phyloP scores from a whole-genome alignment of 306 rosid species.

The Prosopis cineraria region DNA sequence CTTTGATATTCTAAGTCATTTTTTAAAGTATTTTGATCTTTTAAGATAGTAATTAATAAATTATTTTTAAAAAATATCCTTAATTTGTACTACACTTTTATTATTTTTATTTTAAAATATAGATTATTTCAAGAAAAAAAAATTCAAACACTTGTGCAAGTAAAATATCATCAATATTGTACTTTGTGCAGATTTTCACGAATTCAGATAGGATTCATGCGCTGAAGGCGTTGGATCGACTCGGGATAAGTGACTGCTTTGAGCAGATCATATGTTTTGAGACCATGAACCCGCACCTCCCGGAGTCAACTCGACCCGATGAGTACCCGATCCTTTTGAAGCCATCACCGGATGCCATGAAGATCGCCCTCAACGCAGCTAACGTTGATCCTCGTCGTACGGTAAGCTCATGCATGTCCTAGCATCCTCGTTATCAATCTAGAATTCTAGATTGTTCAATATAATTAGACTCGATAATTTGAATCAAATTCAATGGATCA shows the following conservation, averaged over 20 bases:
- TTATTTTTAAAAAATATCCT: too few species aligned
- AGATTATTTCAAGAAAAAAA: not conserved
- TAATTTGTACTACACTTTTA: too few species aligned
- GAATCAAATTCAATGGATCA: too few species aligned
- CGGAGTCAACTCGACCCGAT: conserved; percentile 55
- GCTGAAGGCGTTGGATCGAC: conserved; percentile 50
- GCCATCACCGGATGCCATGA: conserved; percentile 75
- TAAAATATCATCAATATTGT: not conserved
- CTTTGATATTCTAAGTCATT: too few species aligned
- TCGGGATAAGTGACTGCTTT: conserved; percentile 68
- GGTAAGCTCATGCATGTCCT: conserved; percentile 45
- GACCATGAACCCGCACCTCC: conserved; percentile 83
- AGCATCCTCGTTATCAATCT: too few species aligned
- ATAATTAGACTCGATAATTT: too few species aligned
- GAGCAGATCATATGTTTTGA: conserved; percentile 82
- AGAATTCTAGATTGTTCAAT: too few species aligned
- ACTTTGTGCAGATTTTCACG: conserved; percentile 61
- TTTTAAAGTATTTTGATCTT: too few species aligned
- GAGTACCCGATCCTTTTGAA: conserved; percentile 76
- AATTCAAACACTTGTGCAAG: not conserved
- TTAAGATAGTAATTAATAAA: too few species aligned
- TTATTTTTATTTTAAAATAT: too few species aligned
- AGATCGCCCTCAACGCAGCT: conserved; percentile 55
- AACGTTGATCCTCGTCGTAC: conserved; percentile 71
- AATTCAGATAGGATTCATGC: conserved; percentile 86